Evolutionary conservation across 768 basidiomycete species (phyloP), one percentile per base, ranked within the genome.

Genomic region (Mycena vulgaris): DNA sequence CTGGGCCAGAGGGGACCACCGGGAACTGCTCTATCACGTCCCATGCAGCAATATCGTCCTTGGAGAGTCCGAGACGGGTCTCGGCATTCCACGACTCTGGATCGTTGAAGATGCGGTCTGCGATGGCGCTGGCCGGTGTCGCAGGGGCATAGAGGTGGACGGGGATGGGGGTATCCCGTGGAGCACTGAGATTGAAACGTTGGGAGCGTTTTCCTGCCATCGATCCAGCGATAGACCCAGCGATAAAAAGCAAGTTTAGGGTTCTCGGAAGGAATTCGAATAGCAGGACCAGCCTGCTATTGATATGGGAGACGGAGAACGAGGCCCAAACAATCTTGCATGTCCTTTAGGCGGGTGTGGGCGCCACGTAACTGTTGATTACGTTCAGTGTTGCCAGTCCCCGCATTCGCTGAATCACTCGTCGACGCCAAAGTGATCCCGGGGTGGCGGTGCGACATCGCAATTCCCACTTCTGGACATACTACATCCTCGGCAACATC

Each of bases 61-160:
- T 61, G 23, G 35, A 13, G 16, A 48, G 47, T 19, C 35, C 51
- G 17, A n/a, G n/a, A n/a, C n/a, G n/a, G n/a, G 39, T 35, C 33
- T 33, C 27, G 0, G 51, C 25, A 5, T 55, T 61, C 69, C 69
- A 70, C 11, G 63, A 65, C 40, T 60, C 17, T 3, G 69, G 69
- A 23, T 70, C 69, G 42, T 70, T 70, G 48, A 65, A 70, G 10
- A 70, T 70, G 33, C 56, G 57, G 13, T 65, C 69, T 6, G 69
- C 69, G 27, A 60, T 11, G 19, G 66, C 66, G 25, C 58, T 60
- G 9, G 66, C 59, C 10, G 66, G 66, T 16, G 58, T 68, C 51
- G 27, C 11, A 23, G 66, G 66, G 10, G 39, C 35, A 33, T 27
- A 57, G 23, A 35, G 35, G 42, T 37, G 48, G 2, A 56, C 0